Percentiles rank a stretch among this genome's conserved stretches.
These are phyloP conservation scores for Thinopyrum obtusiflorum DNA, from an alignment of 202 grass and related monocot genomes.

Conservation along the genomic window DNA sequence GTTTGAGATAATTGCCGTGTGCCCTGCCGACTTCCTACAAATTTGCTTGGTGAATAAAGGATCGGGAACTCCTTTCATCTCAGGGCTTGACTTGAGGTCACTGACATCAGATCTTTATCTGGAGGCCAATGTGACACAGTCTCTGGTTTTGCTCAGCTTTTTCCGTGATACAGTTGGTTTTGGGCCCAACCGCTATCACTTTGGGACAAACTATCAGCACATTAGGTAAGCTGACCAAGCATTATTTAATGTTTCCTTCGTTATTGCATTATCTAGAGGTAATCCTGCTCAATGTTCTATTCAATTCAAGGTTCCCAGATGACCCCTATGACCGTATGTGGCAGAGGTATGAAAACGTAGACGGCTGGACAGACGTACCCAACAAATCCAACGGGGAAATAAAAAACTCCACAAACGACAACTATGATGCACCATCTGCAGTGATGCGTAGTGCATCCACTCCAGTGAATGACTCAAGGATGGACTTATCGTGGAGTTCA, in stretches of 20 bases:
- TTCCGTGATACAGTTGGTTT: neutral
- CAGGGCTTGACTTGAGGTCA: slow-evolving; percentile 34
- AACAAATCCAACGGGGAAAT: neutral
- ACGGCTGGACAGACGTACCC: slow-evolving; percentile 12
- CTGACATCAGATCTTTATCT: slow-evolving; percentile 26
- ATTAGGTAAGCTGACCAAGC: neutral
- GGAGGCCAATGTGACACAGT: neutral
- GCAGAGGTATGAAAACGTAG: neutral
- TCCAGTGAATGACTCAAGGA: neutral
- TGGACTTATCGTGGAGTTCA: neutral
- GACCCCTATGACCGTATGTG: slow-evolving; percentile 41
- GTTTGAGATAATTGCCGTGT: slow-evolving; percentile 27
- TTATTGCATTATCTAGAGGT: neutral
- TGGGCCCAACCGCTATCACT: slow-evolving; percentile 24
- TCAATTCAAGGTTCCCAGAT: slow-evolving; percentile 29
- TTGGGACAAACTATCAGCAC: neutral
- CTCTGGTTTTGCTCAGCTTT: slow-evolving; percentile 19
- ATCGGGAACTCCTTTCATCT: slow-evolving; percentile 41
- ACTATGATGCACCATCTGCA: slow-evolving; percentile 27
- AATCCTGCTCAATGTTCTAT: neutral
- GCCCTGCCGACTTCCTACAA: slow-evolving; percentile 21
- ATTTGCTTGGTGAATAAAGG: slow-evolving; percentile 55
- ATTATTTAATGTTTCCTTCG: neutral
- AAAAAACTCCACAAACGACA: neutral
- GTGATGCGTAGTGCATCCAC: slow-evolving; percentile 42